Percentiles rank a stretch among this genome's conserved stretches.
These are phyloP conservation scores for Colletotrichum eleusines DNA, from an alignment of 2,329 filamentous ascomycete species.

Conservation along the genomic window DNA sequence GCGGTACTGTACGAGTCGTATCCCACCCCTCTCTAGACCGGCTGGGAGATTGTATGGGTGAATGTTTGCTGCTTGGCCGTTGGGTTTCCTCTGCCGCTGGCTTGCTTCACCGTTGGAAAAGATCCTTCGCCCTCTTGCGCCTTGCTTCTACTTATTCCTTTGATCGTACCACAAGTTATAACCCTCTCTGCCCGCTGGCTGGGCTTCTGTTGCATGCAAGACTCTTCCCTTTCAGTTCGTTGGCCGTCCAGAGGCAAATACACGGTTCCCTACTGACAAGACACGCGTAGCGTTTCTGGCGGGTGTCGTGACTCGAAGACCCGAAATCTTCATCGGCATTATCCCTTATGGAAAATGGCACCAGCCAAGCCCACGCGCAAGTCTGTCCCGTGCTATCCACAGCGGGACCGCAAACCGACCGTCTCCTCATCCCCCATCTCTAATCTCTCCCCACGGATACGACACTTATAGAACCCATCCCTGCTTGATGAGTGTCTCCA, in stretches of 20 bases:
- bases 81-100: neutral
- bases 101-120: constrained; percentile 1
- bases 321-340: constrained; percentile 24
- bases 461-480: constrained; percentile 28
- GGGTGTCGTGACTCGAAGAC: constrained; percentile 11
- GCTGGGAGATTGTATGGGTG: neutral
- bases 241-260: neutral
- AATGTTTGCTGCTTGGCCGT: constrained; percentile 3
- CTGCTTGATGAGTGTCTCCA: constrained; percentile 27
- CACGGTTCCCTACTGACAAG: constrained; percentile 23
- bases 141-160: constrained; percentile 22
- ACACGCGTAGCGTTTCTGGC: constrained; percentile 23
- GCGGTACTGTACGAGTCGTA: neutral
- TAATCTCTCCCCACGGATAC: constrained; percentile 12
- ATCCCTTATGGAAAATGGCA: constrained; percentile 28
- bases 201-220: neutral
- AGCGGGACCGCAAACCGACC: constrained; percentile 31
- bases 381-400: constrained; percentile 37
- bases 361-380: constrained; percentile 17
- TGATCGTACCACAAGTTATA: too few relatives aligned
- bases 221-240: constrained; percentile 12
- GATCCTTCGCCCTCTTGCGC: neutral
- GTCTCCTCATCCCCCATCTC: constrained; percentile 12
- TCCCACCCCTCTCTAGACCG: neutral
- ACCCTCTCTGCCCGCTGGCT: too few relatives aligned